Base-by-base conservation (phyloP, 2,329 filamentous ascomycete species). In the Nothophaeocryptopus gaeumannii region DNA sequence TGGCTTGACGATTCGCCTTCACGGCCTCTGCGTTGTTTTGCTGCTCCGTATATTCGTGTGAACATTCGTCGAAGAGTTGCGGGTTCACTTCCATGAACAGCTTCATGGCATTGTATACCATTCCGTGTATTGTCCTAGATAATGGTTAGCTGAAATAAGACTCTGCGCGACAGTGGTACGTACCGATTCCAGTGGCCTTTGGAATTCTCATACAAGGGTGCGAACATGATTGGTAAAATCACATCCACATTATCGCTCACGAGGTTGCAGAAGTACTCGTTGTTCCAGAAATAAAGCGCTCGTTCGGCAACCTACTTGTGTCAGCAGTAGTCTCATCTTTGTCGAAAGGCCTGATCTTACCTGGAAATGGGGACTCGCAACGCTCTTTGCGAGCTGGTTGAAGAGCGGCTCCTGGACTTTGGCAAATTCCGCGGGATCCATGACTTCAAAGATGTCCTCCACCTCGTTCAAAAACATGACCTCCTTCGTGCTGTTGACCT, bases 31-130 rank as follows among this genome's bases (percentile, higher is more conserved):
- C 89, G 56, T 83, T 93, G 72, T 95, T 95, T 72, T 97, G 92
- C 64, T 93, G 86, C 70, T 97, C 92, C 5, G 91, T 95, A 72
- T 99, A 99, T 58, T 97, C 91, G 66, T 96, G 92, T 32, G 93
- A 96, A 73, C 93, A 99, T 67, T 99, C 93, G 63, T 99, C 93
- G 64, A 99, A 99, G 15, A 99, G 81, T 70, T 96, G 91, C 8
- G 93, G 93, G 70, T 97, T 97, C 65, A 99, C 96, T 70, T 99
- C 93, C 93, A 99, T 99, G 72, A 99, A 99, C 33, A 99, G 81
- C 71, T 99, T 99, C 93, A 99, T 97, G 50, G 93, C 93, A 65
- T 97, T 99, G 71, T 97, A 97, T 9, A 99, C 93, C 92, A 99
- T 97, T 68, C 93, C 93, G 67, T 99, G 93, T 60, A 99, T 99